Evolutionary conservation across 2,329 filamentous ascomycete species (phyloP).

Genomic region (Aspergillus hortae): DNA sequence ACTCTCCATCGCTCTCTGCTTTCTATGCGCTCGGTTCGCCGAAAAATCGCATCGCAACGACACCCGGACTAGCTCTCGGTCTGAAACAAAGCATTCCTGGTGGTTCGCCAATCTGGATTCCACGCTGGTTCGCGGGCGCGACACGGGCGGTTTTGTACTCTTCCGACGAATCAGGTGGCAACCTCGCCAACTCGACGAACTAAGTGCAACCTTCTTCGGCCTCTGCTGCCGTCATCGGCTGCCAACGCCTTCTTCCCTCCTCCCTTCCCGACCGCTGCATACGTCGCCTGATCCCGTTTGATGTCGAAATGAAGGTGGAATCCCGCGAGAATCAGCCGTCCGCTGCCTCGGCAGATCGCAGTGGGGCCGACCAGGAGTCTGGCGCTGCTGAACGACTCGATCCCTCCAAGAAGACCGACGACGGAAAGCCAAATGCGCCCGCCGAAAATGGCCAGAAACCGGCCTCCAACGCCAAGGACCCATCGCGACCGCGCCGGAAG

Average conservation of each 20-base stretch:
- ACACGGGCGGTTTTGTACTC: constrained; percentile 9
- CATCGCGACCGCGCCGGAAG: constrained; percentile 82
- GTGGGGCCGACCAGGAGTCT: constrained; percentile 35
- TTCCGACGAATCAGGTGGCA: constrained; percentile 3
- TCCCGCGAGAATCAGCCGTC: constrained; percentile 34
- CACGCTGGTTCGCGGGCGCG: constrained; percentile 8
- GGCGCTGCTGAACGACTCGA: constrained; percentile 33
- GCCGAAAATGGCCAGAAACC: constrained; percentile 63
- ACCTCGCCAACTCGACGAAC: constrained; percentile 2
- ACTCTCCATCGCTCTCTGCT: neutral
- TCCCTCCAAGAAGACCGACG: constrained; percentile 41
- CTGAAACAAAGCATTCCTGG: neutral
- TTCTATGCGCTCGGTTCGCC: constrained; percentile 17
- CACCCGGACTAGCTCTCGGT: constrained; percentile 9
- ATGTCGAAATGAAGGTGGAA: constrained; percentile 32
- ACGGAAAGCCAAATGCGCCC: constrained; percentile 46
- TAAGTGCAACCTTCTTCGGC: neutral
- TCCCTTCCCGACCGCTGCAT: neutral
- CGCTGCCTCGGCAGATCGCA: constrained; percentile 35
- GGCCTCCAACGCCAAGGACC: constrained; percentile 71
- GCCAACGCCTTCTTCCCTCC: neutral
- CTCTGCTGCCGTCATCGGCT: neutral
- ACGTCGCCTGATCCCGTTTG: constrained; percentile 7
- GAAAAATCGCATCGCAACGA: constrained; percentile 1
- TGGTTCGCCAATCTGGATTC: constrained; percentile 14